These are phyloP conservation scores for Metarhizium robertsii DNA, from an alignment of 2,329 filamentous ascomycete species.

Conservation along the genomic window DNA sequence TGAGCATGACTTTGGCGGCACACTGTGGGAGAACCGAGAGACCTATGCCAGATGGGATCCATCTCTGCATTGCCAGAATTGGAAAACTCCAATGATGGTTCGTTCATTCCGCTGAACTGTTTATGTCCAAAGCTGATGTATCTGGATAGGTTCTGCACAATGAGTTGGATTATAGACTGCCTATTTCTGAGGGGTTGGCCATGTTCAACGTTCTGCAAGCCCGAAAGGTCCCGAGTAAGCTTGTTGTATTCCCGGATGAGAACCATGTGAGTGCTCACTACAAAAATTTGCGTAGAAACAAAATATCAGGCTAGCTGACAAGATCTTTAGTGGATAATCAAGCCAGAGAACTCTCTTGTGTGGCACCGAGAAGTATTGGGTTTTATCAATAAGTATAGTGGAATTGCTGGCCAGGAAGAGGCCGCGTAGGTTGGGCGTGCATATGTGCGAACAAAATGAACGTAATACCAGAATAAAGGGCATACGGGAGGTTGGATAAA, in stretches of 20 bases:
- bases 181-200: slow-evolving; percentile 73
- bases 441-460: neutral
- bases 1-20: slow-evolving; percentile 56
- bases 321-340: slow-evolving; percentile 61
- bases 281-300: neutral
- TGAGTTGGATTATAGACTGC: slow-evolving; percentile 80
- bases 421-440: neutral
- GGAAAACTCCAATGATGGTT: slow-evolving; percentile 80
- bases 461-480: neutral
- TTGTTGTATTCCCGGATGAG: slow-evolving; percentile 74
- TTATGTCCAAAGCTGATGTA: slow-evolving; percentile 5
- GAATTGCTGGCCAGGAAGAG: slow-evolving; percentile 21
- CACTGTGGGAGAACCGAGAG: slow-evolving; percentile 50
- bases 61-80: slow-evolving; percentile 53
- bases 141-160: slow-evolving; percentile 60
- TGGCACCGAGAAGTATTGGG: slow-evolving; percentile 83
- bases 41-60: slow-evolving; percentile 65
- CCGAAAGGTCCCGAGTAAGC: slow-evolving; percentile 63
- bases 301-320: slow-evolving; percentile 1
- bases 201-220: slow-evolving; percentile 82
- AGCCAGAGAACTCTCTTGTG: slow-evolving; percentile 80
- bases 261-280: slow-evolving; percentile 35
- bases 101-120: slow-evolving; percentile 9
- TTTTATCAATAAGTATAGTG: slow-evolving; percentile 61
- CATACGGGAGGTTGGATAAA: neutral